Evolutionary conservation across 2,329 filamentous ascomycete genomes (phyloP), one percentile per base, ranked within the genome.

Genomic region (Trichoderma cornu-damae): DNA sequence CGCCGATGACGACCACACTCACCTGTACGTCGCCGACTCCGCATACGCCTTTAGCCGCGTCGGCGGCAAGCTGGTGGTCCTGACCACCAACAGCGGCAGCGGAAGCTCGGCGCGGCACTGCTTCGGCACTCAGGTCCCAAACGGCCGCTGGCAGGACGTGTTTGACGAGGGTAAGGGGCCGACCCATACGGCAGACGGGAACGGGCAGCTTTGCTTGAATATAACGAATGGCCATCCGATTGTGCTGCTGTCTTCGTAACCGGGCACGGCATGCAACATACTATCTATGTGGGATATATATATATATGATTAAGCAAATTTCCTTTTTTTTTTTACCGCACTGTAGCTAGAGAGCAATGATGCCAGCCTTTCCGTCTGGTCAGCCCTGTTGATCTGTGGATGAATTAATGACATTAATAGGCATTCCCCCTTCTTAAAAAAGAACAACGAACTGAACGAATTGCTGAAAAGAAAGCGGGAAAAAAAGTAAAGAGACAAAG

Each of bases 11-110:
- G 77, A 78, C 61, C 76, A 78, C 44, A 65, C 63, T 4, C 74
- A 77, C 57, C 61, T 79, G 2, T 75, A 77, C 59, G 71, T 74
- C 0, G 68, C 70, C 6, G 61, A 66, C 43, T 73, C 69, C 11
- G 75, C 71, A 0, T 79, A 79, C 60, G 76, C 75, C 2, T 79
- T 74, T 69, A 73, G 72, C 57, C 72, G 76, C 14, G 74, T 69
- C 0, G 69, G 67, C 11, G 75, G 76, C 6, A 70, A 73, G 43
- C 68, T 79, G 14, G 66, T 79, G 46, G 76, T 75, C 6, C 65
- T 78, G 35, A 79, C 76, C 2, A 75, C 71, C 43, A 79, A 78
- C 56, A 66, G 70, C 14, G 76, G 77, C 3, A 63, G 66, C 37
- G 71, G 69, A 1, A 71, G 68, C 20, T 72, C 67, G 34, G 67